phyloP scores from a whole-genome alignment of 768 basidiomycete genomes.

The Suillus bovinus region DNA sequence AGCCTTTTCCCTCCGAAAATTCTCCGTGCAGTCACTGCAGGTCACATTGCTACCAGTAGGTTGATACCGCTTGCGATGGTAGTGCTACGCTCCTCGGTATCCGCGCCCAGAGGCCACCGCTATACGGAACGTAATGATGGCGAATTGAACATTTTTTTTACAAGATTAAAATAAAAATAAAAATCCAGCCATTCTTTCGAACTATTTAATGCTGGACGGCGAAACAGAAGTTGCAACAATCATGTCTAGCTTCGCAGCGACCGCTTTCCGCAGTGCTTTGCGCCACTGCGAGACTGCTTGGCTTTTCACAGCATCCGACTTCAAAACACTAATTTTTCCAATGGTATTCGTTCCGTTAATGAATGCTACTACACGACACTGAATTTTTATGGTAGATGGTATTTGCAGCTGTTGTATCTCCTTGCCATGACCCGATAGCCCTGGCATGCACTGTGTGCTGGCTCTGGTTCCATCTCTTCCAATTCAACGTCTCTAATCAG shows the following conservation, averaged over 20 bases:
- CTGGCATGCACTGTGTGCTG: conserved; percentile 18
- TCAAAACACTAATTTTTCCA: conserved; percentile 36
- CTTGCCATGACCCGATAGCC: neutral
- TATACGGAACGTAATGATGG: too few relatives aligned
- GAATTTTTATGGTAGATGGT: conserved; percentile 12
- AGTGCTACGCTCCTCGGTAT: too few relatives aligned
- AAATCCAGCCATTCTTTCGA: neutral
- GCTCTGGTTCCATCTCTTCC: conserved; percentile 36
- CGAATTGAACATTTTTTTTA: too few relatives aligned
- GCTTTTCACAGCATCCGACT: conserved; percentile 38
- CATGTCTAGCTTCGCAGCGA: neutral
- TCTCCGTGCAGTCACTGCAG: too few relatives aligned
- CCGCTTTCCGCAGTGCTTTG: neutral
- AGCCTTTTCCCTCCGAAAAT: too few relatives aligned
- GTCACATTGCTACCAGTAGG: too few relatives aligned
- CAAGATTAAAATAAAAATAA: too few relatives aligned
- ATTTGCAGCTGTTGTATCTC: conserved; percentile 12
- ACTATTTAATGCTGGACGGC: neutral
- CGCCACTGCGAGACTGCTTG: conserved; percentile 27
- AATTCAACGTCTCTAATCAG: conserved; percentile 37
- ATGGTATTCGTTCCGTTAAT: conserved; percentile 23
- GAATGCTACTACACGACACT: neutral
- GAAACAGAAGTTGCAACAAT: neutral
- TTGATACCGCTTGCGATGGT: too few relatives aligned
- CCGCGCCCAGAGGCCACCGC: too few relatives aligned